Base-by-base conservation (phyloP, 495 filamentous ascomycete species). In the Elasticomyces elasticus region DNA sequence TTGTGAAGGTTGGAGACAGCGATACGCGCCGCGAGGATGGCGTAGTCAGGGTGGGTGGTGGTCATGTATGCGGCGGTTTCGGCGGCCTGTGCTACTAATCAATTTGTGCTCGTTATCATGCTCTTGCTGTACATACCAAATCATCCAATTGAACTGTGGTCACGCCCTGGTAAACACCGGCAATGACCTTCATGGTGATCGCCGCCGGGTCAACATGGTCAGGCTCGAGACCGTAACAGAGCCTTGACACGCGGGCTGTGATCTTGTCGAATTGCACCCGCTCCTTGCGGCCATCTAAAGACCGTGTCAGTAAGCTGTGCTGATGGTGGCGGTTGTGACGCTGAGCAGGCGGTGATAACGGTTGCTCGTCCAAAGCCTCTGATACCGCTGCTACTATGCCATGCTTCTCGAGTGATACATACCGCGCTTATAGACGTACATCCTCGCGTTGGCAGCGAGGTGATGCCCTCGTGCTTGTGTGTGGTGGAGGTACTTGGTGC, bases 251-350 rank as follows among this genome's bases (percentile, higher is more conserved):
- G 71, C 92, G 89, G 59, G 92, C 92, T 56, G 92, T 97, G 79
- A 98, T 98, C 74, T 98, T 98, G 76, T 98, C 92, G 76, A 98
- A 98, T 70, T 98, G 92, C 52, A 98, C 92, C 70, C 92, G 92
- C 80, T 98, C 92, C 77, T 97, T 95, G 76, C 92, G 91, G 72
- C 92, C 92, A 78, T 98, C 91, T 97, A 58, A 1, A 28, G 47
- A 43, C 1, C 58, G 26, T 49, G 49, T 62, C 56, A 52, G 44
- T 19, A 25, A 2, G 13, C 13, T 9, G 0, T 42, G 10, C 0
- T 22, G 6, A 5, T 19, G 37, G 33, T 6, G 49, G 13, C 11
- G 19, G 28, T 17, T 13, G 37, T 17, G 51, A 6, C 9, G 15
- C 45, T 49, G 5, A 2, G 45, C 24, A 49, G 22, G 24, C 45